Base-by-base conservation (phyloP, 1,284 basidiomycete species). In the Athelia sp. region DNA sequence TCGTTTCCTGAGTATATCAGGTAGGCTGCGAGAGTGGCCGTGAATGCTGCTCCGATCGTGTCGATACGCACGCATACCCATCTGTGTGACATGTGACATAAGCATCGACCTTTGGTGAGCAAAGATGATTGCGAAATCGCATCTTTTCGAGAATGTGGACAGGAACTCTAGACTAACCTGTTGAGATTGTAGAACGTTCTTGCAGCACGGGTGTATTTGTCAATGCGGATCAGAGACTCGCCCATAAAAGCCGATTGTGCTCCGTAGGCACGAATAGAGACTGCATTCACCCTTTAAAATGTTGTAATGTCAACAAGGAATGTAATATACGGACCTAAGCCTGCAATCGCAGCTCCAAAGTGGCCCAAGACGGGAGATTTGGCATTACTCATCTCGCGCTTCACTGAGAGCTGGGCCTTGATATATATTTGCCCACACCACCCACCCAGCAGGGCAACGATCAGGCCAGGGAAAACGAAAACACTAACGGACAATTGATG, bases 381-480 rank as follows among this genome's bases (percentile, higher is more conserved):
- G 8, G 82, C 78, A 62, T 86, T 87, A 35, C 77, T 81, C 82
- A 82, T 82, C 60, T 87, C 81, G n/a, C 83, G 75, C 59, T 90
- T 91, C 43, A 90, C 84, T 13, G 82, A 79, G 22, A 90, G 69
- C 62, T 91, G 88, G 15, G 82, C 82, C 57, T 80, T 79, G 58
- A 90, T 86, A 57, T 82, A 84, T 38, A 83, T 62, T 50, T 69
- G 68, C n/a, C 70, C 79, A 26, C 47, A 38, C 38, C 47, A 58
- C 9, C 59, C 67, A 18, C 73, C 74, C 10, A 74, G 18, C 1
- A 62, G 52, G n/a, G 64, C 68, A 31, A 75, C 66, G 45, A 54
- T 32, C 10, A 61, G 18, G 4, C 62, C 63, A 18, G 60, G 60
- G 11, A 60, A 31, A n/a, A 57, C 36, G 49, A 66, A 66, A 6